Base-by-base conservation (phyloP, 768 basidiomycete species). In the Lentinus tigrinus region DNA sequence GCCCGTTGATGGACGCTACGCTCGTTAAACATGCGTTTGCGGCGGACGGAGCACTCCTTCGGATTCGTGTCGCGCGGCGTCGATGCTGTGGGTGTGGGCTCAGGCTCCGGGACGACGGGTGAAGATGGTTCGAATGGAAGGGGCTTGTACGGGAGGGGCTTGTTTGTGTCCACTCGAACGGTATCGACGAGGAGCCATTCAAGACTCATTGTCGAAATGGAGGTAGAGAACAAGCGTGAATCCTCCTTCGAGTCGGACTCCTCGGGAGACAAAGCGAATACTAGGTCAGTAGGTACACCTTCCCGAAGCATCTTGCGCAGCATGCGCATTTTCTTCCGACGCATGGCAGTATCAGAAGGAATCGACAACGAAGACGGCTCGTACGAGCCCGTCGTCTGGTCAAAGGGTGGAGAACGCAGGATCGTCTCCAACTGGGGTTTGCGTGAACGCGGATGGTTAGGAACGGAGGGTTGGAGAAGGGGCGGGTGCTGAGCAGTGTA, bases 271-370 rank as follows among this genome's bases (percentile, higher is more conserved):
- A 46, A 38, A 21, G 84, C 78, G 70, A 88, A 88, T 48, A 89
- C 82, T 27, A 87, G 77, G 37, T 81, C 76, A 2, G 79, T 62
- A 7, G 88, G 88, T 21, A 89, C 82, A 26, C 79, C 82, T 19
- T 86, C 77, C 0, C 88, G 88, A 3, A 90, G 77, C 63, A 73
- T 84, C 65, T 78, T 81, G 51, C 82, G 76, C 49, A 90, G 72
- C 31, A 81, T 76, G 48, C 86, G 85, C 77, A 90, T 82, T 69
- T 88, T 89, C 62, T 75, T 72, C 47, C 81, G 77, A 23, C 84
- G 78, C 16, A 77, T 47, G 43, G 70, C 66, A 19, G 70, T 73
- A 3, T 77, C 64, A 7, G 81, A 77, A 2, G 79, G 74, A 38
- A 82, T 74, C 23, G 64, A 64, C 66, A 81, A 78, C 1, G 68